Conservation (phyloP, 2,329 filamentous ascomycete genomes). For the Kalaharituber pfeilii region DNA sequence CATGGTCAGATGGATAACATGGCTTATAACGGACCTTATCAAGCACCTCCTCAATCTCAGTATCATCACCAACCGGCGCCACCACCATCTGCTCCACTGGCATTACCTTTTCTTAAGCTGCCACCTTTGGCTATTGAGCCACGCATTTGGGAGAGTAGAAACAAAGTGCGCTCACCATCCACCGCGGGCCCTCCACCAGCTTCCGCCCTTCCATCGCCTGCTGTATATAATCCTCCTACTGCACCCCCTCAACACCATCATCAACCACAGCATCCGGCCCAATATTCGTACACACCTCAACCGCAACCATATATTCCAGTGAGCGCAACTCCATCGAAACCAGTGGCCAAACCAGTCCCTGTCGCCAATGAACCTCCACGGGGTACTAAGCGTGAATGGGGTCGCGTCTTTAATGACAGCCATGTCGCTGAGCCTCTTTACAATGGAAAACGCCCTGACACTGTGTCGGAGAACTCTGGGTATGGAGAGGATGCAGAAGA, state of each 20-base stretch:
- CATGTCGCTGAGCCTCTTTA: conserved; percentile 21
- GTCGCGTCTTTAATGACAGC: conserved; percentile 21
- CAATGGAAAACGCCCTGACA: conserved; percentile 18
- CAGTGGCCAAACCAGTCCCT: conserved; percentile 3
- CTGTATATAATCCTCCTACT: conserved; percentile 14
- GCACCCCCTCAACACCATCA: conserved; percentile 8
- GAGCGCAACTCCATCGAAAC: conserved; percentile 8
- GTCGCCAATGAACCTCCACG: conserved; percentile 13
- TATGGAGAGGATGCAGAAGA: conserved; percentile 16
- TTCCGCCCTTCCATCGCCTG: conserved; percentile 18
- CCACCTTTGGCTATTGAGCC: conserved; percentile 6
- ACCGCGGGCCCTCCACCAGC: conserved; percentile 7
- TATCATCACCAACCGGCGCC: conserved; percentile 11
- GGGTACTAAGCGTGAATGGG: conserved; percentile 21
- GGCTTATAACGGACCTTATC: conserved; percentile 6
- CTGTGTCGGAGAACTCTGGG: conserved; percentile 2
- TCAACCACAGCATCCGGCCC: conserved; percentile 7
- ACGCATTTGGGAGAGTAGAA: conserved; percentile 14
- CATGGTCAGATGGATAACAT: conserved; percentile 13
- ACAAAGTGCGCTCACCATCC: conserved; percentile 15
- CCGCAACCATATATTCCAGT: conserved; percentile 18
- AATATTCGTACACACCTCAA: conserved; percentile 17
- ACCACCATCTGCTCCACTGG: conserved; percentile 8
- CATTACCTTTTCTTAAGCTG: conserved; percentile 9
- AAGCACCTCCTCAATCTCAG: conserved; percentile 7